These are phyloP conservation scores for Letharia lupina DNA, from an alignment of 495 filamentous ascomycete genomes.

Conservation along the genomic window DNA sequence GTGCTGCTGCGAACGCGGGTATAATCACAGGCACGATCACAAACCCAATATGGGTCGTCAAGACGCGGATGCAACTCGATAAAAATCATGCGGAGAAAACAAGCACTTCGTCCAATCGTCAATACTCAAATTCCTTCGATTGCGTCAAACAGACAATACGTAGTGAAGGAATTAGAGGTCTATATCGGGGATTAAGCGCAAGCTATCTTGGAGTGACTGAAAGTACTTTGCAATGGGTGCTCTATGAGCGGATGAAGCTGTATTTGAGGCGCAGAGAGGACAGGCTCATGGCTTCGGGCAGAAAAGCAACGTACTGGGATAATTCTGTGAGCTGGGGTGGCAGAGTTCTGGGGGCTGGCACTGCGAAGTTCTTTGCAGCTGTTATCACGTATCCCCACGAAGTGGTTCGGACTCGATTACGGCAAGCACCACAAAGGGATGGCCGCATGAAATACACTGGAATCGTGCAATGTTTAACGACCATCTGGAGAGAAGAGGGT, in stretches of 20 bases:
- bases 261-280: conserved; percentile 37
- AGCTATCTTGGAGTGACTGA: conserved; percentile 50
- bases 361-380: conserved; percentile 49
- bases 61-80: conserved; percentile 52
- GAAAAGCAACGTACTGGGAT: conserved; percentile 38
- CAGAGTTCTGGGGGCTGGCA: conserved; percentile 42
- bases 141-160: conserved; percentile 47
- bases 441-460: conserved; percentile 48
- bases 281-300: conserved; percentile 30
- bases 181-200: conserved; percentile 48
- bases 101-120: conserved; percentile 32
- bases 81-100: conserved; percentile 38
- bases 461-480: conserved; percentile 46
- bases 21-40: conserved; percentile 53
- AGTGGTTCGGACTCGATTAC: conserved; percentile 47
- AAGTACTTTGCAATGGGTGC: conserved; percentile 49
- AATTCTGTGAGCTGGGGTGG: conserved; percentile 41
- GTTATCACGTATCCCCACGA: conserved; percentile 53
- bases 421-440: conserved; percentile 42
- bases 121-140: conserved; percentile 48
- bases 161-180: conserved; percentile 44
- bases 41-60: conserved; percentile 54
- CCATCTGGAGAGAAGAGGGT: conserved; percentile 49
- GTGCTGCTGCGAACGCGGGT: conserved; percentile 45
- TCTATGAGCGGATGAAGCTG: conserved; percentile 52